Conservation (phyloP, 1,284 basidiomycete genomes). For the Termitomyces sp. region DNA sequence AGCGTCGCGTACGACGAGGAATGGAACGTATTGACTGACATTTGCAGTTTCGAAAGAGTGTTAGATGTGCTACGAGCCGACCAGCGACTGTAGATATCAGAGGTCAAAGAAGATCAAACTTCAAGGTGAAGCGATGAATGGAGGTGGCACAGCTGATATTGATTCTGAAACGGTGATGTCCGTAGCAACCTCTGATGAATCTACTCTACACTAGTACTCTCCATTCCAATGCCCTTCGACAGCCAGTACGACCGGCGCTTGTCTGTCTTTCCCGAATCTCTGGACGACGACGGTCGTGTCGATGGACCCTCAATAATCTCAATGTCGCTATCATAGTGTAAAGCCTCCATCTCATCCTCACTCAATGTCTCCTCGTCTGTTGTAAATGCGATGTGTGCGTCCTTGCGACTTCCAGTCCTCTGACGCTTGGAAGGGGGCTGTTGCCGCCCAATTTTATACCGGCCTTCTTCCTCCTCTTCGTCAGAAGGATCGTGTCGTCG, state of each 20-base stretch:
- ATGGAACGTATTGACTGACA: slow-evolving; percentile 11
- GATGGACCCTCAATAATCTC: slow-evolving; percentile 5
- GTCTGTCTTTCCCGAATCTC: slow-evolving; percentile 7
- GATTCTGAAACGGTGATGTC: slow-evolving; percentile 11
- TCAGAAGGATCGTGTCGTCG: slow-evolving; percentile 15
- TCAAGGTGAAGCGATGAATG: slow-evolving; percentile 1
- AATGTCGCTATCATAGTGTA: slow-evolving; percentile 24
- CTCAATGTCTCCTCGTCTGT: slow-evolving; percentile 23
- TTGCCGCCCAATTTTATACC: slow-evolving; percentile 40
- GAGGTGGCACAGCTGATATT: slow-evolving; percentile 4
- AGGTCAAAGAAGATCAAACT: slow-evolving; percentile 10
- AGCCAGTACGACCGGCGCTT: slow-evolving; percentile 41
- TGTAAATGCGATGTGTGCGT: slow-evolving; percentile 33
- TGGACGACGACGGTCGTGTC: neutral
- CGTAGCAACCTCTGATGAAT: neutral
- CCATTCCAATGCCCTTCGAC: slow-evolving; percentile 33
- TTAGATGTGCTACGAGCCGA: slow-evolving; percentile 18
- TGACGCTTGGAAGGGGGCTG: slow-evolving; percentile 45
- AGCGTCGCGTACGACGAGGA: neutral
- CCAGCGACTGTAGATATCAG: slow-evolving; percentile 21
- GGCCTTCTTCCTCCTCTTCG: slow-evolving; percentile 42
- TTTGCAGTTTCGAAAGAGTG: slow-evolving; percentile 14
- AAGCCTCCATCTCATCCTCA: slow-evolving; percentile 27
- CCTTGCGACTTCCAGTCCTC: slow-evolving; percentile 30
- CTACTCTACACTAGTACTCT: neutral